Evolutionary conservation across 169 alveolate genomes (phyloP), one percentile per base, ranked within the genome.

Genomic region (Theileria orientalis): DNA sequence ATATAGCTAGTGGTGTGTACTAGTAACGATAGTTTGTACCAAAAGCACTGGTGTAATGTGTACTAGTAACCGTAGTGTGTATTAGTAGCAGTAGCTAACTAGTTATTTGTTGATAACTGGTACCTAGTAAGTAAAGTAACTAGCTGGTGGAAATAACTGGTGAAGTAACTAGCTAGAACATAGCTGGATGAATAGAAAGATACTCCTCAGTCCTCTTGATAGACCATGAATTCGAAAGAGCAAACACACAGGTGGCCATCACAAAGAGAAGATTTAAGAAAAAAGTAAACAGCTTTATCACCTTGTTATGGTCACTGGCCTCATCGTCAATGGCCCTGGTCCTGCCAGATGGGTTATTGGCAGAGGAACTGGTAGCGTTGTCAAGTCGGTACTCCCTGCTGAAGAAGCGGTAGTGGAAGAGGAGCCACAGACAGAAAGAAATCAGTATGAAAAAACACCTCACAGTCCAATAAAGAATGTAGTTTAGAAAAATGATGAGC

Each of bases 391-490:
- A 47, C 60, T 87, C 84, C 25, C 78, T 62, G 5, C 69, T 77
- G 11, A 61, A 72, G 30, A 82, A 63, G 76, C 64, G 69, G 78
- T 91, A 90, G 69, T 91, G 95, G 82, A 94, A 92, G 32, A 90
- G 66, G 14, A 94, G 67, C 97, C 97, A 94, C 41, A 93, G 66
- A 51, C 85, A 68, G 46, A 94, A 94, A 30, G 92, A 91, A 23
- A 89, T 84, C 51, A 83, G 64, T 2, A 92, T 91, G 68, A 92
- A 94, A 13, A 91, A 82, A 13, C 94, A 90, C 14, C 97, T 56
- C 3, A 92, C 96, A 0, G 94, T 91, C 97, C 97, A 94, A 33
- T 90, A 92, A 0, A 79, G 85, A 54, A 72, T 83, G 75, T 87
- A 89, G 56, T 76, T 87, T 27, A 70, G 37, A 69, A 67, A 87